A percentile compares a stretch with the other conserved stretches of the same genome.
These are phyloP conservation scores for Mediolabrus comicus DNA, from an alignment of 108 stramenopile species.

Conservation along the genomic window DNA sequence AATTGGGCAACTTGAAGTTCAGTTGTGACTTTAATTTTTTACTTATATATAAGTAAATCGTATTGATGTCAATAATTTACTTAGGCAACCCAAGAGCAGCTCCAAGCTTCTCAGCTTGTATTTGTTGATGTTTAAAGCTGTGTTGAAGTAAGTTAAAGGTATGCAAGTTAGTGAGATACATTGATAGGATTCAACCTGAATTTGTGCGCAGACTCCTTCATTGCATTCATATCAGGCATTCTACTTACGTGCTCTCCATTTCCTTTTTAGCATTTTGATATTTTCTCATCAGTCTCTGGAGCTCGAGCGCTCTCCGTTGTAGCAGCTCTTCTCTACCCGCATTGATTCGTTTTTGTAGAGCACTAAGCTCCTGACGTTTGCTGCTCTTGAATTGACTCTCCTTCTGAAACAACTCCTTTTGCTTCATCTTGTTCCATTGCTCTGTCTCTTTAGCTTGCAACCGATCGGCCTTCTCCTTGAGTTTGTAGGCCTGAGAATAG, in stretches of 20 bases:
- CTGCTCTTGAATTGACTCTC: slow-evolving; percentile 65
- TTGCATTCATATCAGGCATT: too few relatives aligned
- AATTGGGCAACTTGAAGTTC: neutral
- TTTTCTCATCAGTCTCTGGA: slow-evolving; percentile 75
- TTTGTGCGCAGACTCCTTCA: too few relatives aligned
- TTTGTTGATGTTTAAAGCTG: too few relatives aligned
- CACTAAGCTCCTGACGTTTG: slow-evolving; percentile 75
- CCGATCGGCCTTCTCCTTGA: slow-evolving; percentile 80
- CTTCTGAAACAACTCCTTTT: slow-evolving; percentile 70
- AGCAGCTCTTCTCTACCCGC: slow-evolving; percentile 79
- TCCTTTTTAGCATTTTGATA: slow-evolving; percentile 83
- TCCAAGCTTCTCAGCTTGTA: too few relatives aligned
- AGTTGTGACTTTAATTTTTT: too few relatives aligned
- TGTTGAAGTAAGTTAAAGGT: too few relatives aligned
- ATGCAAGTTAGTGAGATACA: too few relatives aligned
- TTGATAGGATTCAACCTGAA: too few relatives aligned
- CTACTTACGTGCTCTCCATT: slow-evolving; percentile 40
- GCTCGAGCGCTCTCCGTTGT: slow-evolving; percentile 72
- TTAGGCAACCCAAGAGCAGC: too few relatives aligned
- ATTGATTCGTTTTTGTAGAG: slow-evolving; percentile 83
- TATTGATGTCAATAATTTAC: too few relatives aligned
- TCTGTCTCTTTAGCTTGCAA: slow-evolving; percentile 80
- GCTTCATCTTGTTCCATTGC: slow-evolving; percentile 74
- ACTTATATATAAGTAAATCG: too few relatives aligned
- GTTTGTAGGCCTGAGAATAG: slow-evolving; percentile 82